Evolutionary conservation across 371 early-diverging fungal genomes (phyloP).

Genomic region (Ordospora pajunii): DNA sequence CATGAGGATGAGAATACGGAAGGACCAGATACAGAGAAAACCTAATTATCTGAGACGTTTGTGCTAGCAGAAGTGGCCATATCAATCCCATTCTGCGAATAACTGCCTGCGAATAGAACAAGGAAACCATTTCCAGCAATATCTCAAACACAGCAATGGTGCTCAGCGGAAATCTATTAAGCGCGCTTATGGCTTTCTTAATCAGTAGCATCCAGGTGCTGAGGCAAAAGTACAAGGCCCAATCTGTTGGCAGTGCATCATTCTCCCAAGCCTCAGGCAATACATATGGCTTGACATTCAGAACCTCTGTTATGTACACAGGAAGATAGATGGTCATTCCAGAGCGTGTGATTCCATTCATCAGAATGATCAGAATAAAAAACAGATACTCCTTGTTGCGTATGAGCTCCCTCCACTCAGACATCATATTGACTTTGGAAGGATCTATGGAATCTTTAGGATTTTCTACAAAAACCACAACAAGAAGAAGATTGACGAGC

Average conservation of each 20-base stretch:
- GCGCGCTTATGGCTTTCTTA: neutral
- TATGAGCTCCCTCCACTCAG: constrained; percentile 46
- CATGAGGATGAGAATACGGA: constrained; percentile 14
- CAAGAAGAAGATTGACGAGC: neutral
- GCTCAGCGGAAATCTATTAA: constrained; percentile 53
- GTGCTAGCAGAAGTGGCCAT: constrained; percentile 61
- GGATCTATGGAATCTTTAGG: neutral
- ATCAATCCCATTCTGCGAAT: constrained; percentile 53
- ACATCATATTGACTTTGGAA: constrained; percentile 2
- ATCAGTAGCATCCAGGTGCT: constrained; percentile 2
- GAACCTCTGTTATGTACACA: constrained; percentile 49
- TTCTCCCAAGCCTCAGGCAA: constrained; percentile 33
- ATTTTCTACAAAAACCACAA: constrained; percentile 21
- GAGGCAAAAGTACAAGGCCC: neutral
- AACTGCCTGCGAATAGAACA: constrained; percentile 52
- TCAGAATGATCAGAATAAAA: constrained; percentile 61
- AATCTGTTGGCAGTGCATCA: neutral
- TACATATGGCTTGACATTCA: constrained; percentile 52
- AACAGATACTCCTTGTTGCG: constrained; percentile 58
- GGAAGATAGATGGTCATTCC: constrained; percentile 59
- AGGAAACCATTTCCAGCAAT: constrained; percentile 56
- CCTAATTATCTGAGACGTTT: constrained; percentile 51
- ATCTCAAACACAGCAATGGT: constrained; percentile 60
- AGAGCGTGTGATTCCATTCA: constrained; percentile 61
- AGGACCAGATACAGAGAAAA: constrained; percentile 55